Evolutionary conservation across 148 eudicot species (phyloP).

Genomic region (Beta vulgaris): DNA sequence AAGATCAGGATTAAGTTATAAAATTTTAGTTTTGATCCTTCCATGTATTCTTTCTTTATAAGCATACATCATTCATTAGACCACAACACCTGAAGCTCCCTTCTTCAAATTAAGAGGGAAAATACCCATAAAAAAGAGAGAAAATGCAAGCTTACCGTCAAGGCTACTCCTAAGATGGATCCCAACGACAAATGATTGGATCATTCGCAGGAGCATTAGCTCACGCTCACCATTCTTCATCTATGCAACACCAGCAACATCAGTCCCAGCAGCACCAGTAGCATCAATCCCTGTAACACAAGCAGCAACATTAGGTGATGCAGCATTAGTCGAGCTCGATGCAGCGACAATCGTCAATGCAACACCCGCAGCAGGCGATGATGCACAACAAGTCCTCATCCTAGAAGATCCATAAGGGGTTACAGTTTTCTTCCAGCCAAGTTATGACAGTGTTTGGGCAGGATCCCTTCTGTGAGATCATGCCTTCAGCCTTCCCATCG

Average conservation of each 20-base stretch:
- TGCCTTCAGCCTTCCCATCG: conserved; percentile 32
- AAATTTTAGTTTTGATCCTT: too few species aligned
- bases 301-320: too few species aligned
- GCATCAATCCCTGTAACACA: too few species aligned
- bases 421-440: neutral
- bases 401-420: neutral
- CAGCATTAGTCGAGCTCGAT: neutral
- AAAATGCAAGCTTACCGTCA: conserved; percentile 11
- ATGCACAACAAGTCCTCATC: conserved; percentile 16
- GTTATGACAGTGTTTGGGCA: conserved; percentile 21
- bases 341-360: too few species aligned
- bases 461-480: conserved; percentile 27
- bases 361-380: neutral
- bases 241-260: neutral
- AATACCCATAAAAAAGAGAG: neutral
- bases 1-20: too few species aligned
- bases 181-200: neutral
- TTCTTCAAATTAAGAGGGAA: neutral
- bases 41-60: too few species aligned
- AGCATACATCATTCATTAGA: neutral
- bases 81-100: neutral
- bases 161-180: neutral
- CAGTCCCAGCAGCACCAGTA: conserved; percentile 4
- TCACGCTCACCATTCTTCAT: neutral
- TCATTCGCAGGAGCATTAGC: neutral